Conservation (phyloP, 495 filamentous ascomycete species). For the Penicillium crystallinum region DNA sequence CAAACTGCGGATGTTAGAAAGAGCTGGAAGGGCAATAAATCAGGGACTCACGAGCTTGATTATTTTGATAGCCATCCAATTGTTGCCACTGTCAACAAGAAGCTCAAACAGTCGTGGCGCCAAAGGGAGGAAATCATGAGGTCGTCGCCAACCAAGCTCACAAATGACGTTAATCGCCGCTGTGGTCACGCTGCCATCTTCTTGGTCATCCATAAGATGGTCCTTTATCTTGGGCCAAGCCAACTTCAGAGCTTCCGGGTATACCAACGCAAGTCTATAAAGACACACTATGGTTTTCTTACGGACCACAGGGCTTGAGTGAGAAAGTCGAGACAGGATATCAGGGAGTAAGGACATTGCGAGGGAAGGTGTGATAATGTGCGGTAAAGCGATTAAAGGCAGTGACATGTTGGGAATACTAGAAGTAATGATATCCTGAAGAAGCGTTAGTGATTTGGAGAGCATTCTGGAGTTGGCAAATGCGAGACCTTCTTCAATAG, state of each 20-base stretch:
- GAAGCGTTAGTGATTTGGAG: background rate
- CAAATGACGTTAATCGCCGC: slow-evolving; percentile 96
- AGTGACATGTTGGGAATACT: slow-evolving; percentile 71
- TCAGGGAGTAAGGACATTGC: slow-evolving; percentile 84
- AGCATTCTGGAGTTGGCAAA: background rate
- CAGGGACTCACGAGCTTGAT: slow-evolving; percentile 75
- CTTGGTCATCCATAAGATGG: slow-evolving; percentile 79
- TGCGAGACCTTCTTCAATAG: slow-evolving; percentile 79
- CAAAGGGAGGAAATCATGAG: slow-evolving; percentile 86
- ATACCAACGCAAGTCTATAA: slow-evolving; percentile 87
- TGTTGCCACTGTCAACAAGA: slow-evolving; percentile 87
- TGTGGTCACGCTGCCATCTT: slow-evolving; percentile 90
- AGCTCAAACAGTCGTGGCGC: slow-evolving; percentile 89
- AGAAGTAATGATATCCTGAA: slow-evolving; percentile 73
- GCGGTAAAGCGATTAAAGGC: slow-evolving; percentile 80
- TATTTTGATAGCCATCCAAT: slow-evolving; percentile 99
- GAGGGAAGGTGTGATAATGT: slow-evolving; percentile 85
- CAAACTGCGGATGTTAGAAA: slow-evolving; percentile 59
- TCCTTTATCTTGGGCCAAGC: slow-evolving; percentile 98
- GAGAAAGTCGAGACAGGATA: slow-evolving; percentile 76
- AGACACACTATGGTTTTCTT: slow-evolving; percentile 95
- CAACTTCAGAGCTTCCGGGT: slow-evolving; percentile 84
- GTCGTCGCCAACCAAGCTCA: slow-evolving; percentile 89
- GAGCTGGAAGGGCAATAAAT: background rate
- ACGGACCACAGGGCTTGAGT: slow-evolving; percentile 74